Percentiles rank a stretch among this genome's conserved stretches.
phyloP scores from a whole-genome alignment of 2,329 filamentous ascomycete species.

The Diaporthe velutina region DNA sequence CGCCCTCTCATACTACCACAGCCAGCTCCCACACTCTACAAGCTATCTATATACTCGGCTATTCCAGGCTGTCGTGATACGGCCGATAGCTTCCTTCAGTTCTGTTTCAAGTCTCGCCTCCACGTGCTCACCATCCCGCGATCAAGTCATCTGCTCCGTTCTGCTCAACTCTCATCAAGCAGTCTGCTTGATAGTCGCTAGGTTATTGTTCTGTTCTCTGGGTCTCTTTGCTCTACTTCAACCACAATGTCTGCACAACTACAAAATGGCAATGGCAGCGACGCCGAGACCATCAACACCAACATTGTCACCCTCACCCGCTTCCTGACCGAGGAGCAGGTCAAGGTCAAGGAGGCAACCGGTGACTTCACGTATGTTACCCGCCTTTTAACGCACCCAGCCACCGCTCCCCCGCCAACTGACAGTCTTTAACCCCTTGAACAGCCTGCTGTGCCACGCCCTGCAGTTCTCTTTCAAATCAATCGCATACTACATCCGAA shows the following conservation, averaged over 20 bases:
- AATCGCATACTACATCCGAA: constrained; percentile 98
- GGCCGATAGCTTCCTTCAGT: constrained; percentile 8
- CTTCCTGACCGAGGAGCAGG: constrained; percentile 96
- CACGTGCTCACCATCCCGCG: neutral
- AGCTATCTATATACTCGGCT: neutral
- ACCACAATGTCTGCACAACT: constrained; percentile 37
- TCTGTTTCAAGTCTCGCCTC: neutral
- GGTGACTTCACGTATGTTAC: constrained; percentile 94
- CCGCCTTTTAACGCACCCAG: constrained; percentile 34
- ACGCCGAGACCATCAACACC: constrained; percentile 89
- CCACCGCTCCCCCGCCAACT: constrained; percentile 34
- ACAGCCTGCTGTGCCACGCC: constrained; percentile 92
- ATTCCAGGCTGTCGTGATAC: constrained; percentile 1
- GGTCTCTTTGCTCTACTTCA: neutral
- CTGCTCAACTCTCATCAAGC: constrained; percentile 16
- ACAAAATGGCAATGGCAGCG: constrained; percentile 55
- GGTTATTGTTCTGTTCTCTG: neutral
- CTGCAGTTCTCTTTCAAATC: constrained; percentile 99
- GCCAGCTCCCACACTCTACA: neutral
- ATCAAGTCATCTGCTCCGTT: neutral
- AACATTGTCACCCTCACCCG: constrained; percentile 96
- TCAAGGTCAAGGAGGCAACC: constrained; percentile 92
- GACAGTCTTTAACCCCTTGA: neutral
- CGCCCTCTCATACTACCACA: neutral
- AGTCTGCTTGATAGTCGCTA: constrained; percentile 12